Base-by-base conservation (phyloP, 257 asterid genomes). In the Parsonsia alboflavescens region DNA sequence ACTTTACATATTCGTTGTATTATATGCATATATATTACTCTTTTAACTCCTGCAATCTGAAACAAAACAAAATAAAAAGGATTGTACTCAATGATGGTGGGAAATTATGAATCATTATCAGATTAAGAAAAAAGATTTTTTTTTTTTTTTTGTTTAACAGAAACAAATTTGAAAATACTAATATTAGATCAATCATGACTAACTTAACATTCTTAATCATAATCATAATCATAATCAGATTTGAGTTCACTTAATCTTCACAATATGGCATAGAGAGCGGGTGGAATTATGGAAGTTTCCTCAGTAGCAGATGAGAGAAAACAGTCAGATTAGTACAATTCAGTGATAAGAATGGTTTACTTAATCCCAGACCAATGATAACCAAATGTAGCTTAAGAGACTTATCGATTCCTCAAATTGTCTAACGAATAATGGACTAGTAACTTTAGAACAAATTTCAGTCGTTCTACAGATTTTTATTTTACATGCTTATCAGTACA, bases 1-100 rank as follows among this genome's bases (percentile, higher is more conserved):
- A 83, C 65, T 78, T 73, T 70, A 70, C 66, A 79, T 75, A 76
- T 75, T 74, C 71, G 75, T 63, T 48, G 74, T 72, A 65, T 54
- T 50, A 50, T 68, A 71, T 46, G 61, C 61, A 65, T 53, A 44
- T 26, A 44, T 26, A 63, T 50, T n/a, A 10, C 48, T 12, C 39
- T 75, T 24, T 76, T 68, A 41, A 30, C 26, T 76, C n/a, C 75
- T 54, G 56, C 36, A 76, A 68, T 78, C 77, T 71, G 74, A 81
- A 84, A 54, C 76, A 45, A 73, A 74, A 44, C 71, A 73, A 68
- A 67, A 69, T 42, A 77, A 75, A 52, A 70, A 75, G 59, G 77
- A 71, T 63, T 79, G 76, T 49, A 81, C 80, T 80, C 78, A 73
- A 80, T 80, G 68, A 70, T 77, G 84, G 63, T 70, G 58, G 11